A percentile compares a stretch with the other conserved stretches of the same genome.
phyloP scores from a whole-genome alignment of 805 yeast genomes.

The Lachancea meyersii region DNA sequence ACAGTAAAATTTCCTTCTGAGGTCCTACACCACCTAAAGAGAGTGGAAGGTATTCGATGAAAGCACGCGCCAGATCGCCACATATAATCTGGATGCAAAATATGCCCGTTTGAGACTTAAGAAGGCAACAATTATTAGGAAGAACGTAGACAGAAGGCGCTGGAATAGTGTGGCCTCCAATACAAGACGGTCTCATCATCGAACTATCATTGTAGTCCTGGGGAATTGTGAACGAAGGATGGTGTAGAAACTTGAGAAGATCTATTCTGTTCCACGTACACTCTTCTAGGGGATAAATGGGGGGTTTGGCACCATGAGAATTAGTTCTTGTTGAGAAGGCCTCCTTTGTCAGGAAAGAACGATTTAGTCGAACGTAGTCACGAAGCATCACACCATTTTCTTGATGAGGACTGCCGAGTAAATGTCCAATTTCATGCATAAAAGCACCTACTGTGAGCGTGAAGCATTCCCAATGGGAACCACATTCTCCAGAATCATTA shows the following conservation, averaged over 20 bases:
- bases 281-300: conserved; percentile 51
- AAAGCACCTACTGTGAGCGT: conserved; percentile 88
- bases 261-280: conserved; percentile 89
- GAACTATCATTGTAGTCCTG: conserved; percentile 49
- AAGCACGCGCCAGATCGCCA: conserved; percentile 48
- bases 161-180: conserved; percentile 20
- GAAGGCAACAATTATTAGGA: conserved; percentile 39
- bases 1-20: conserved; percentile 44
- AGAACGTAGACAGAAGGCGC: conserved; percentile 43
- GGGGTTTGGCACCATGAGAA: conserved; percentile 41
- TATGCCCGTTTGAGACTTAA: conserved; percentile 59
- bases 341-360: conserved; percentile 76
- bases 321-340: conserved; percentile 47
- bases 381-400: conserved; percentile 85
- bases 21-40: conserved; percentile 56
- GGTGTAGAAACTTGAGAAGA: conserved; percentile 67
- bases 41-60: conserved; percentile 54
- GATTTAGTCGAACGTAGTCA: conserved; percentile 72
- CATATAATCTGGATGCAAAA: conserved; percentile 66
- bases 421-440: conserved; percentile 92
- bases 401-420: conserved; percentile 88
- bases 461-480: conserved; percentile 84
- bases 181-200: conserved; percentile 31
- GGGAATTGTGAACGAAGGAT: conserved; percentile 73
- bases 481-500: conserved; percentile 79